Percentiles rank a stretch among this genome's conserved stretches.
These are phyloP conservation scores for Cucumis melo DNA, from an alignment of 306 rosid species.

Conservation along the genomic window DNA sequence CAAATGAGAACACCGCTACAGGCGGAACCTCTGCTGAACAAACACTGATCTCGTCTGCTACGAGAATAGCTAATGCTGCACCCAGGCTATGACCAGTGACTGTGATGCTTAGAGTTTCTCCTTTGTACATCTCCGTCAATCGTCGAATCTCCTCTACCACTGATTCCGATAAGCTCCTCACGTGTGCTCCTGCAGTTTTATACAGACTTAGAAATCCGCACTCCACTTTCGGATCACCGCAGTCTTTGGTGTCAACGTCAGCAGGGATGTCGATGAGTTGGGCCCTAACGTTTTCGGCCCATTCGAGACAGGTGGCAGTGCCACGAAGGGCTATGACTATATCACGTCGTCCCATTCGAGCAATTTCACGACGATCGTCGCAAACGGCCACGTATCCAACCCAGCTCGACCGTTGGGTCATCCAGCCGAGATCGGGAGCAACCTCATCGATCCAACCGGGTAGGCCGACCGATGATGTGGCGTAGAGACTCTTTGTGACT, in stretches of 20 bases:
- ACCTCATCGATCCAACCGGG: constrained; percentile 69
- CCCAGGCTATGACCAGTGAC: constrained; percentile 91
- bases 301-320: constrained; percentile 85
- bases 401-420: constrained; percentile 96
- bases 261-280: constrained; percentile 22
- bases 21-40: constrained; percentile 31
- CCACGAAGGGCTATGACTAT: constrained; percentile 81
- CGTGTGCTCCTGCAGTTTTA: constrained; percentile 59
- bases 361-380: constrained; percentile 57
- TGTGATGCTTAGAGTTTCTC: constrained; percentile 55
- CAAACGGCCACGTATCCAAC: constrained; percentile 89
- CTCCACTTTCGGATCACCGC: constrained; percentile 46
- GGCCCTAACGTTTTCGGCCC: constrained; percentile 84
- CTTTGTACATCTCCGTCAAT: constrained; percentile 38
- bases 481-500: constrained; percentile 75
- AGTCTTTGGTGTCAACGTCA: not conserved
- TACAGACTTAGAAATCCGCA: constrained; percentile 70
- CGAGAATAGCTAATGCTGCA: constrained; percentile 62
- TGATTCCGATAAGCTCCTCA: constrained; percentile 49
- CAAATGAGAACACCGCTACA: constrained; percentile 73
- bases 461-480: constrained; percentile 67
- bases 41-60: constrained; percentile 53
- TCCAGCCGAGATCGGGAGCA: constrained; percentile 92
- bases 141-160: constrained; percentile 58
- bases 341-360: constrained; percentile 74